phyloP scores from a whole-genome alignment of 140 eudicot species.

The Erigeron philadelphicus region DNA sequence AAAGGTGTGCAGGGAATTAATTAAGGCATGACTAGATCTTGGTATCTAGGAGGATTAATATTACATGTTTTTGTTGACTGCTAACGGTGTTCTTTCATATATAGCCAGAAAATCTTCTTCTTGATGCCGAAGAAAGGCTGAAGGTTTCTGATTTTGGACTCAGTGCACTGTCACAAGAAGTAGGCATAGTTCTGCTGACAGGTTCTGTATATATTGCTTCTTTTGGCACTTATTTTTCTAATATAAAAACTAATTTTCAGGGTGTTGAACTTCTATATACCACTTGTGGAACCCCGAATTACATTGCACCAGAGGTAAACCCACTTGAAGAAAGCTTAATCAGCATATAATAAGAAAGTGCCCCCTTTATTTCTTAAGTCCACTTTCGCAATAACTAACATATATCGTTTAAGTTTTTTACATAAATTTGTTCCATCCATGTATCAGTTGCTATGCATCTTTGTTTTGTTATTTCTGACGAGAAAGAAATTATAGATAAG shows the following conservation, averaged over 20 bases:
- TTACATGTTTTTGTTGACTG: conserved; percentile 8
- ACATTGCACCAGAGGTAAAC: conserved; percentile 98
- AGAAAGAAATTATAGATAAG: too few relatives aligned
- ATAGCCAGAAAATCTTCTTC: conserved; percentile 95
- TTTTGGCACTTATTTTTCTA: conserved; percentile 5
- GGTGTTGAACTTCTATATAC: conserved; percentile 95
- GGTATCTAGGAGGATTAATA: conserved; percentile 1
- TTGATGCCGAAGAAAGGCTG: conserved; percentile 67
- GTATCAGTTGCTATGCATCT: neutral
- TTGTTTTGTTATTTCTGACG: neutral
- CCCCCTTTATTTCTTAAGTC: conserved; percentile 1
- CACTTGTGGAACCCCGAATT: conserved; percentile 97
- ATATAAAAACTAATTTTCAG: conserved; percentile 37
- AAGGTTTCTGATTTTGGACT: conserved; percentile 99
- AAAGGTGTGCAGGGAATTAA: conserved; percentile 49
- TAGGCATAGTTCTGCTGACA: conserved; percentile 28
- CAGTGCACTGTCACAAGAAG: conserved; percentile 89
- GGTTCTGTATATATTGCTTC: neutral
- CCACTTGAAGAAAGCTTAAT: conserved; percentile 9
- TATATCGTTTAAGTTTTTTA: neutral
- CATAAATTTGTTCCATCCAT: neutral
- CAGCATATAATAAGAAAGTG: conserved; percentile 8
- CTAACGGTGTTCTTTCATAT: conserved; percentile 25
- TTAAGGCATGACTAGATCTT: conserved; percentile 9
- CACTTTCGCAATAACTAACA: neutral